Evolutionary conservation across 495 filamentous ascomycete genomes (phyloP).

Genomic region (Xylaria telfairii): DNA sequence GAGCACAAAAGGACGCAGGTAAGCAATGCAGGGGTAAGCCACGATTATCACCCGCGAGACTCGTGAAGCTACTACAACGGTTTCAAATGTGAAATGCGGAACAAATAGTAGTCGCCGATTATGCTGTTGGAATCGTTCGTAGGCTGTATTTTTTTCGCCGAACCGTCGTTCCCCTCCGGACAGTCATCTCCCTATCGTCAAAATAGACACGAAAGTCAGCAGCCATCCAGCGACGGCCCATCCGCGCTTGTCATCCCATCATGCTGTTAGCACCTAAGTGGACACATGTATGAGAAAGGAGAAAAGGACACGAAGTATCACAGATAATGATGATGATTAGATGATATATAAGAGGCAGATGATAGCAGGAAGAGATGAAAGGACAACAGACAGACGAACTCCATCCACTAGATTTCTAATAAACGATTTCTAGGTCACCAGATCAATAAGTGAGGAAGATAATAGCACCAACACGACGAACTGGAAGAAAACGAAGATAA

Average conservation of each 20-base stretch:
- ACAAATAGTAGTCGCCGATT: not conserved
- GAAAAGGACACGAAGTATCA: not conserved
- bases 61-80: not conserved
- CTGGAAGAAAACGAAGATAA: not conserved
- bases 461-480: not conserved
- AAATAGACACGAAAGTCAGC: slow-evolving; percentile 25
- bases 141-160: not conserved
- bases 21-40: not conserved
- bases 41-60: not conserved
- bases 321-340: not conserved
- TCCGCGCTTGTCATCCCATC: not conserved
- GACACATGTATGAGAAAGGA: not conserved
- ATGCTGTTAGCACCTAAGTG: not conserved
- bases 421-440: not conserved
- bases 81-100: not conserved
- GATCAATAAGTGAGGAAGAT: not conserved
- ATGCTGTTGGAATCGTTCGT: not conserved
- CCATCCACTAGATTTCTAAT: not conserved
- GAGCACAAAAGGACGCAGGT: not conserved
- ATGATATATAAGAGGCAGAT: not conserved
- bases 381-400: not conserved
- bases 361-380: not conserved
- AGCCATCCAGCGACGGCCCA: slow-evolving; percentile 2
- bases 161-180: not conserved
- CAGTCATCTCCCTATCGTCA: not conserved